Evolutionary conservation across 177 flowering plant species (phyloP).

Genomic region (Vitis hybrid): DNA sequence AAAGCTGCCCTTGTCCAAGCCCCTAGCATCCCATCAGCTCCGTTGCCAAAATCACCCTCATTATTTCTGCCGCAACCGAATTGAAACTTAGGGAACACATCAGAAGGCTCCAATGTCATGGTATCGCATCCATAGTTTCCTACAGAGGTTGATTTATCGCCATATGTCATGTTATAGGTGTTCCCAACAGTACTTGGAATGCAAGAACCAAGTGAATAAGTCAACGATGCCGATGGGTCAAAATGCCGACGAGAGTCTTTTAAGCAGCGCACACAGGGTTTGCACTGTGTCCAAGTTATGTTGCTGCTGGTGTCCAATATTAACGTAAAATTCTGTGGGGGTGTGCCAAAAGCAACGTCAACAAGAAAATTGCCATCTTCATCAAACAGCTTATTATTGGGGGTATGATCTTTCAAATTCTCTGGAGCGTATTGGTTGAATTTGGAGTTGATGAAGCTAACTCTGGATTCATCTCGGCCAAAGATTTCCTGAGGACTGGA

Average conservation of each 20-base stretch:
- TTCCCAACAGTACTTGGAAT: neutral
- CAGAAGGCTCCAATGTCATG: neutral
- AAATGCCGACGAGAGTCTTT: neutral
- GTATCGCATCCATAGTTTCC: neutral
- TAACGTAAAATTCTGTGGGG: neutral
- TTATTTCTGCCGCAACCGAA: too few relatives aligned
- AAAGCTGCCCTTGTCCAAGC: too few relatives aligned
- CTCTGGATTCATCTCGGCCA: too few relatives aligned
- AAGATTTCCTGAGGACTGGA: too few relatives aligned
- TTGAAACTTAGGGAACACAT: neutral
- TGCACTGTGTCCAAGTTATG: constrained; percentile 27
- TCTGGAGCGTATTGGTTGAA: too few relatives aligned
- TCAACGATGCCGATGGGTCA: constrained; percentile 2
- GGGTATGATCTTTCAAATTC: too few relatives aligned
- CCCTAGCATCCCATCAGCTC: too few relatives aligned
- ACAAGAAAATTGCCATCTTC: too few relatives aligned
- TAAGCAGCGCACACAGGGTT: constrained; percentile 18
- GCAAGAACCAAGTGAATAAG: constrained; percentile 8
- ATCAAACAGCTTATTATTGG: too few relatives aligned
- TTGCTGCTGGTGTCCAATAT: constrained; percentile 24
- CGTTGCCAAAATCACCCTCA: too few relatives aligned
- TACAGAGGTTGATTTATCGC: neutral
- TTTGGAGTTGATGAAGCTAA: too few relatives aligned
- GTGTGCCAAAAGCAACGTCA: constrained; percentile 17
- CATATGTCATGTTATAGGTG: neutral